Base-by-base conservation (phyloP, 2,329 filamentous ascomycete species). In the Claviceps sp. region DNA sequence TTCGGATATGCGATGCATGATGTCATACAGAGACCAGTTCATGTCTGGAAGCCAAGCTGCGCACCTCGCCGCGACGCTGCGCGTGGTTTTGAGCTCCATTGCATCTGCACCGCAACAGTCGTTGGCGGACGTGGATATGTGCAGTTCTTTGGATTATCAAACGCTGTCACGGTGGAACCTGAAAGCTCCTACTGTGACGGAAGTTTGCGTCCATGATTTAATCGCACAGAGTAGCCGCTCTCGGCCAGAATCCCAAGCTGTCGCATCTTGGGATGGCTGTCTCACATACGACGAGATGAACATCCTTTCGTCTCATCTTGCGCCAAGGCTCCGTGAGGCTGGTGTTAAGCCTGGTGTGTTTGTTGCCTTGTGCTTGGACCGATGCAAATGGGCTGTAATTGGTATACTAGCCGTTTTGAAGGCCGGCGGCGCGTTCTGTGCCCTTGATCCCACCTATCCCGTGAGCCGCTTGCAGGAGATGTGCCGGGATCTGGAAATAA, bases 351-450 rank as follows among this genome's bases (percentile, higher is more conserved):
- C 34, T n/a, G 47, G 22, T 16, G 47, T 49, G 5, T 40, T 55
- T n/a, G 56, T 66, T 0, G 56, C 58, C 1, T 34, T 66, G 0
- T 64, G 58, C 43, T 61, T 64, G 10, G 61, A 65, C 11, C 66
- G 65, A 40, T 64, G 60, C 0, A 52, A 47, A 30, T 47, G 44
- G 44, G 34, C 6, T 16, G 24, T 30, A 30, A 30, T 66, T 4
- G 58, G 58, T 7, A 62, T 68, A 44, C 41, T 68, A 0, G 65
- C 57, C 0, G 50, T 66, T 3, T 58, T 66, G 47, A 66, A 63
- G 48, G 54, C 65, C 0, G 67, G 66, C 4, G 65, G 60, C 3
- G 62, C 61, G 0, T 63, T 65, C 19, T 62, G 64, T 1, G 60
- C 61, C 17, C 52, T 67, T 13, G 65, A 65, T 46, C 61, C 59